Evolutionary conservation across 108 stramenopile species (phyloP), one percentile per base, ranked within the genome.

Genomic region (Nitzschia putrida): DNA sequence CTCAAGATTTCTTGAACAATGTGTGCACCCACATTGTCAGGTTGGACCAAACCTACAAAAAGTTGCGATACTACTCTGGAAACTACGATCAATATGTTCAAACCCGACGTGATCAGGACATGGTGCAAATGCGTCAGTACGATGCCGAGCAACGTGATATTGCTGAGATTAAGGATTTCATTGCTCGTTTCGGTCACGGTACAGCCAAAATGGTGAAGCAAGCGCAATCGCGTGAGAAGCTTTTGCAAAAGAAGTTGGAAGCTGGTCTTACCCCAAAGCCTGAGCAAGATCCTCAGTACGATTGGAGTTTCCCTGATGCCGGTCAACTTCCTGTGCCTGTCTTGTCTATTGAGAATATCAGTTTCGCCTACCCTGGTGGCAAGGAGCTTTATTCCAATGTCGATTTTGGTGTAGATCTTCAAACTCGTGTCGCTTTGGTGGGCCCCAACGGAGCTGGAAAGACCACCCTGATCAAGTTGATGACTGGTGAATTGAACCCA

Each of bases 1-100:
- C 88, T n/a, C 97, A 98, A 76, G 99, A 98, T 83, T 99, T 99
- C 75, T 84, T 99, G 84, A 99, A 99, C 83, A 84, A 81, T 25
- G 99, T 99, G 10, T 98, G 97, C 77, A 97, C 99, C 7, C 81
- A 99, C 83, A 97, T 95, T 57, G 91, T 98, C 2, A 88, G 93
- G 70, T 74, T 99, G 51, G 93, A 97, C 70, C 76, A 85, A 80
- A 91, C 88, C 11, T 88, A 94, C 81, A 85, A 86, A 56, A 95
- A 98, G 75, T 82, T 99, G 53, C 81, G 87, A 45, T 97, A 97
- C 78, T 99, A 95, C 76, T 78, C 83, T 49, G 99, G 97, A 18
- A 98, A 99, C 83, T 99, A 98, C 76, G 99, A 99, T 83, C 85
- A 80, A 49, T 98, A 93, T 79, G 92, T 94, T 8, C 80, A 90